phyloP scores from a whole-genome alignment of 2,329 filamentous ascomycete genomes.

The Fusarium annulatum region DNA sequence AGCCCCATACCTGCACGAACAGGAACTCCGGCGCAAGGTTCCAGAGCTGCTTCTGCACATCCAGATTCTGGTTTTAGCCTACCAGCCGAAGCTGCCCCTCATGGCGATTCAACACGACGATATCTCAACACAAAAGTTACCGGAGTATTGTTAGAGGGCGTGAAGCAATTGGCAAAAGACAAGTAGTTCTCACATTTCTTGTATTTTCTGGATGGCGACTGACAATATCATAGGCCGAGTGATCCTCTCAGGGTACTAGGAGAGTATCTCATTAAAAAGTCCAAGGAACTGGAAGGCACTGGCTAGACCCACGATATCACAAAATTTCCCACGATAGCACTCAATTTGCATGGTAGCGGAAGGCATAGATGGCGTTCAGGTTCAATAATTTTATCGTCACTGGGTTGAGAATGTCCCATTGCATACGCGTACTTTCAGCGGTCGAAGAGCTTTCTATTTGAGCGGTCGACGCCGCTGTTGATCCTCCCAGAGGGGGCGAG shows the following conservation, averaged over 20 bases:
- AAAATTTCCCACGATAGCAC: not conserved
- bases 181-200: conserved; percentile 65
- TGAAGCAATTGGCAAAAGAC: conserved; percentile 78
- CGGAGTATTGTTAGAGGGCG: conserved; percentile 74
- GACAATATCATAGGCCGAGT: conserved; percentile 60
- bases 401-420: conserved; percentile 40
- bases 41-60: conserved; percentile 67
- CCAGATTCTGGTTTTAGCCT: conserved; percentile 65
- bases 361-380: conserved; percentile 43
- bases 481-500: conserved; percentile 49
- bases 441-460: conserved; percentile 52
- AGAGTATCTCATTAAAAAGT: conserved; percentile 76
- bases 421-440: conserved; percentile 47
- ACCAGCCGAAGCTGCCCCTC: conserved; percentile 68
- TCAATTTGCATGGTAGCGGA: conserved; percentile 19
- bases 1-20: conserved; percentile 58
- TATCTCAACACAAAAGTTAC: conserved; percentile 80
- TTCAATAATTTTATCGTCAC: conserved; percentile 39
- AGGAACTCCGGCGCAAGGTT: conserved; percentile 62
- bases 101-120: conserved; percentile 75
- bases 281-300: conserved; percentile 69
- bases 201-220: not conserved
- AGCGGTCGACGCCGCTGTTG: conserved; percentile 47
- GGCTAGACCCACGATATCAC: conserved; percentile 25
- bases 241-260: conserved; percentile 77